A percentile compares a stretch with the other conserved stretches of the same genome.
Evolutionary conservation across 1,139 yeast species (phyloP).

Genomic region (Suhomyces bribrorum): DNA sequence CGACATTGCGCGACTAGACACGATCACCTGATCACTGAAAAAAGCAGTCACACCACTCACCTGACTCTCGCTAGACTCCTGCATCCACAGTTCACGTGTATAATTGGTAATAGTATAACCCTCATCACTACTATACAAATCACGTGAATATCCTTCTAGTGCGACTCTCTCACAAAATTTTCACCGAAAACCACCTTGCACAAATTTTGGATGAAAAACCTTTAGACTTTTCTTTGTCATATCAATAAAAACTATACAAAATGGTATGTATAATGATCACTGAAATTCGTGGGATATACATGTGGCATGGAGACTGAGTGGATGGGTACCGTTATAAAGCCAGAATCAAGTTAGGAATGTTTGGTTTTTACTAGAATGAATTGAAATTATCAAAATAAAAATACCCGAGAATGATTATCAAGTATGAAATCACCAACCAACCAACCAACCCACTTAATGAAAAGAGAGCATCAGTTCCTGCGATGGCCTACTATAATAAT

Average conservation of each 20-base stretch:
- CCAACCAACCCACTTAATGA: too few relatives aligned
- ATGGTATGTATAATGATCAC: conserved; percentile 37
- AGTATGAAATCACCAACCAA: too few relatives aligned
- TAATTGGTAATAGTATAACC: too few relatives aligned
- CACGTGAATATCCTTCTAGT: neutral
- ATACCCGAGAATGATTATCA: too few relatives aligned
- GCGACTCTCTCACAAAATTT: conserved; percentile 12
- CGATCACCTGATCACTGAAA: neutral
- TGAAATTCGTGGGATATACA: too few relatives aligned
- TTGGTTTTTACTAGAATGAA: too few relatives aligned
- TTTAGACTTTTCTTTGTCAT: conserved; percentile 18
- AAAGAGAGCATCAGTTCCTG: too few relatives aligned
- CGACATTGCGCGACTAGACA: conserved; percentile 2
- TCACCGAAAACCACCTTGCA: conserved; percentile 10
- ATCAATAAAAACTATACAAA: conserved; percentile 33
- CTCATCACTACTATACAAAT: neutral
- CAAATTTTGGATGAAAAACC: conserved; percentile 11
- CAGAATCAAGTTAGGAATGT: too few relatives aligned
- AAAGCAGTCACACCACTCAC: conserved; percentile 12
- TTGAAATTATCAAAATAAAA: too few relatives aligned
- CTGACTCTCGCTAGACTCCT: conserved; percentile 3
- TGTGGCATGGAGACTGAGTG: too few relatives aligned
- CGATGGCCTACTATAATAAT: too few relatives aligned
- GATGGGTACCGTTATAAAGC: too few relatives aligned
- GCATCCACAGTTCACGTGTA: conserved; percentile 2